These are phyloP conservation scores for Saraca asoca DNA, from an alignment of 331 rosid genomes.

Conservation along the genomic window DNA sequence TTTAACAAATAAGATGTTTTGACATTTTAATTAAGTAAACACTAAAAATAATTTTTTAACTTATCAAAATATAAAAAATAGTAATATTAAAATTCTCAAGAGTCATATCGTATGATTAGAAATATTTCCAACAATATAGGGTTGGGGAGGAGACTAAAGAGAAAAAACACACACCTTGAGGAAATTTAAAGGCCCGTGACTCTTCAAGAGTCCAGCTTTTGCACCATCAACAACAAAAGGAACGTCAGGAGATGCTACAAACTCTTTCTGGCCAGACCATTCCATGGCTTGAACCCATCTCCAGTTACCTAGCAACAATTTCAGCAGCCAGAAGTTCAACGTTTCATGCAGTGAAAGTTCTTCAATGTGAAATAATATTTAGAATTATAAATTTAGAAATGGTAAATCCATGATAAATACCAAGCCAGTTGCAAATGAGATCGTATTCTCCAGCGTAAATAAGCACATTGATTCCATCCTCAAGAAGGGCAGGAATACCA, in stretches of 20 bases:
- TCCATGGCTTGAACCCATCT: constrained; percentile 98
- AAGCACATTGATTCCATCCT: constrained; percentile 86
- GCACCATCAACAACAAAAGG: constrained; percentile 71
- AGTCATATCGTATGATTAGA: too few relatives aligned
- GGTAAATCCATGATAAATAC: constrained; percentile 38
- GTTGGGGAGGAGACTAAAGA: constrained; percentile 19
- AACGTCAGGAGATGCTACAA: constrained; percentile 63
- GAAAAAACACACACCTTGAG: constrained; percentile 62
- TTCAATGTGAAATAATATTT: constrained; percentile 11
- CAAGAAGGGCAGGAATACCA: constrained; percentile 92
- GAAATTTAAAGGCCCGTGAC: constrained; percentile 78
- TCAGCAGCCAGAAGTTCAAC: constrained; percentile 29
- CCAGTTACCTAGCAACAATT: constrained; percentile 73
- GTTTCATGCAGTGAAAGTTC: constrained; percentile 23
- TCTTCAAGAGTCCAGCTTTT: constrained; percentile 83
- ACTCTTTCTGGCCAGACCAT: constrained; percentile 93
- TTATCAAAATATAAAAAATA: too few relatives aligned
- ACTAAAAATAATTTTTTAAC: too few relatives aligned
- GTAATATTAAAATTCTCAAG: too few relatives aligned
- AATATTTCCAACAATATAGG: too few relatives aligned
- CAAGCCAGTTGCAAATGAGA: constrained; percentile 99
- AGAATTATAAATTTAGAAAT: too few relatives aligned
- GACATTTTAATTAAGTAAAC: too few relatives aligned
- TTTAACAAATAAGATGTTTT: too few relatives aligned
- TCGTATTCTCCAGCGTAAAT: constrained; percentile 96